Base-by-base conservation (phyloP, 176 grass and related monocot species). In the Oryza glaberrima region DNA sequence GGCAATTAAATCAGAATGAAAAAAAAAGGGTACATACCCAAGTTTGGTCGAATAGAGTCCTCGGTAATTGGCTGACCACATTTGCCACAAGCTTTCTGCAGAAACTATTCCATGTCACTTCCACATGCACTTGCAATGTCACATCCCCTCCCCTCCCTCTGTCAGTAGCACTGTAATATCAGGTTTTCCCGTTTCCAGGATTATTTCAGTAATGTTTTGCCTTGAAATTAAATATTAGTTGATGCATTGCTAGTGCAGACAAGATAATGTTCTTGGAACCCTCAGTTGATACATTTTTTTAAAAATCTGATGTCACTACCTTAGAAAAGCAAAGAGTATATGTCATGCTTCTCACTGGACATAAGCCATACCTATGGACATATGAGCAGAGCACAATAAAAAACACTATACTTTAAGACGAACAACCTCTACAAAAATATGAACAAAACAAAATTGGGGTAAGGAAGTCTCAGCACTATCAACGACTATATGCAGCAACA, bases 51-150 rank as follows among this genome's bases (percentile, higher is more conserved):
- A 84, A 90, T 84, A 30, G 86, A 83, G 44, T 86, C 86, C 66
- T 90, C 86, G 0, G 88, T 87, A 64, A 94, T 83, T 44, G 88
- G 90, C 19, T 87, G 88, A 34, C 83, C 81, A 86, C 94, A 94
- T 84, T 88, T 94, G 49, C 69, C 88, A 82, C 94, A 97, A 85
- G 88, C 88, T 94, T 97, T 97, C 92, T 97, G 85, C 86, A 82
- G 9, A 88, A 67, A 60, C 11, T 41, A 66, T 65, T 86, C 0
- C 16, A 70, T 14, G 36, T 74, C 74, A 73, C 23, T 83, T 79
- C 19, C 54, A 44, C 51, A 72, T 75, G 76, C 74, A 80, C 11
- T 79, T 83, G 30, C 19, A 70, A 60, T 81, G 54, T 72, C 70
- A 60, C 15, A 23, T 17, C 35, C 63, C 73, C 58, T 23, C 58